Percentiles rank a stretch among this genome's conserved stretches.
Evolutionary conservation across 2,329 filamentous ascomycete species (phyloP).

Genomic region (Trichophyton schoenleinii): DNA sequence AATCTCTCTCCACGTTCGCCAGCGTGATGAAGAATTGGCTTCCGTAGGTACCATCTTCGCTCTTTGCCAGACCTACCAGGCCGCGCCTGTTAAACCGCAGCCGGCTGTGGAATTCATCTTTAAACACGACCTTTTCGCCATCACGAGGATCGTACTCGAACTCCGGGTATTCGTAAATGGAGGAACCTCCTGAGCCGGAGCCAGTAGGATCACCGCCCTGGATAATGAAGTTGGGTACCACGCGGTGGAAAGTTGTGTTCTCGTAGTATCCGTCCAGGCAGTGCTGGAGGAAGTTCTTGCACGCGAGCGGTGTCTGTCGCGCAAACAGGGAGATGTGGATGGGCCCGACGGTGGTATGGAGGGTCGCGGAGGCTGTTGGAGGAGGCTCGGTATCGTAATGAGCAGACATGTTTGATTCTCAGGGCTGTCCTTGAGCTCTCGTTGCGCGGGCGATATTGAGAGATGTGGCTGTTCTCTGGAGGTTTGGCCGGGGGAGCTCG

Average conservation of each 20-base stretch:
- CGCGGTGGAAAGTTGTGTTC: constrained; percentile 82
- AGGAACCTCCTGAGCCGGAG: constrained; percentile 81
- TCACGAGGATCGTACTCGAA: constrained; percentile 42
- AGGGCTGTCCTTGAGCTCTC: background rate
- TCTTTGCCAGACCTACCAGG: constrained; percentile 88
- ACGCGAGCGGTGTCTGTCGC: constrained; percentile 81
- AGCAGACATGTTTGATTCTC: constrained; percentile 53
- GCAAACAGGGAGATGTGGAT: constrained; percentile 88
- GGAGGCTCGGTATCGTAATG: constrained; percentile 92
- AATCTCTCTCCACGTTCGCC: constrained; percentile 62
- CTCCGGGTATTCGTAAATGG: constrained; percentile 65
- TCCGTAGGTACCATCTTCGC: constrained; percentile 60
- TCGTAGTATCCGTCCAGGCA: constrained; percentile 94
- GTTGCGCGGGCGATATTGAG: no score
- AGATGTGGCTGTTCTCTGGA: background rate
- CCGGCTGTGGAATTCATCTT: constrained; percentile 83
- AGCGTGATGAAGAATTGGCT: constrained; percentile 97
- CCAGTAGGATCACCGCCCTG: constrained; percentile 93
- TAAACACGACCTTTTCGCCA: constrained; percentile 53
- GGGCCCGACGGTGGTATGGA: constrained; percentile 83
- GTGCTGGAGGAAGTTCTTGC: constrained; percentile 90
- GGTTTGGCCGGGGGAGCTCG: background rate
- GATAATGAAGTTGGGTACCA: constrained; percentile 82
- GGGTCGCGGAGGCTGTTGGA: constrained; percentile 78
- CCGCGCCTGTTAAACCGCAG: constrained; percentile 88